A percentile compares a stretch with the other conserved stretches of the same genome.
Conservation (phyloP, 2,329 filamentous ascomycete genomes). For the Neofusicoccum ribis region DNA sequence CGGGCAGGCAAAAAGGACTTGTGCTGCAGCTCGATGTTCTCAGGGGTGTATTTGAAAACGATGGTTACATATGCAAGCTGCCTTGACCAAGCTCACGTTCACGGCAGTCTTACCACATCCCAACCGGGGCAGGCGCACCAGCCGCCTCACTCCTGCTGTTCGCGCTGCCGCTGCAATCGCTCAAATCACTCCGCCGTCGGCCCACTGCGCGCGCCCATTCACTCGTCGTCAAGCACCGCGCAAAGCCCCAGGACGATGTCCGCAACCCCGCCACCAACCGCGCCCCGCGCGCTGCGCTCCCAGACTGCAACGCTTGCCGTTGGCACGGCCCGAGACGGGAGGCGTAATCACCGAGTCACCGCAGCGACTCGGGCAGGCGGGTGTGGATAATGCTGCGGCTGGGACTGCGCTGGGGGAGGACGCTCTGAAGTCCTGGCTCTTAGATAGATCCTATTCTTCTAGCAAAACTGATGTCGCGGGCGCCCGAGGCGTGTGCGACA, state of each 20-base stretch:
- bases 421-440: background rate
- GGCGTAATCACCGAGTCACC: background rate
- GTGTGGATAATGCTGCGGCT: background rate
- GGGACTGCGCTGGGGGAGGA: background rate
- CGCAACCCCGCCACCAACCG: background rate
- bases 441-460: constrained; percentile 2
- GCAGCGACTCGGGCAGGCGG: background rate
- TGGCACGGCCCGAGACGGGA: constrained; percentile 2
- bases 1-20: no score
- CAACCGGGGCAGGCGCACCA: background rate
- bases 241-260: background rate
- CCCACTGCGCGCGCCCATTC: background rate
- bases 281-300: constrained; percentile 4
- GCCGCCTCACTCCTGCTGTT: constrained; percentile 8
- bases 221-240: background rate
- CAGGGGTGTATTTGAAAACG: background rate
- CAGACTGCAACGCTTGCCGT: background rate
- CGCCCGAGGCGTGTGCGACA: background rate
- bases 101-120: background rate
- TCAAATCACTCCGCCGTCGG: background rate
- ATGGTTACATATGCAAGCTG: background rate
- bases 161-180: background rate
- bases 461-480: constrained; percentile 1
- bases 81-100: background rate
- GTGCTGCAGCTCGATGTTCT: no score